Evolutionary conservation across 306 rosid species (phyloP), one percentile per base, ranked within the genome.

Genomic region (Lathyrus sativus): DNA sequence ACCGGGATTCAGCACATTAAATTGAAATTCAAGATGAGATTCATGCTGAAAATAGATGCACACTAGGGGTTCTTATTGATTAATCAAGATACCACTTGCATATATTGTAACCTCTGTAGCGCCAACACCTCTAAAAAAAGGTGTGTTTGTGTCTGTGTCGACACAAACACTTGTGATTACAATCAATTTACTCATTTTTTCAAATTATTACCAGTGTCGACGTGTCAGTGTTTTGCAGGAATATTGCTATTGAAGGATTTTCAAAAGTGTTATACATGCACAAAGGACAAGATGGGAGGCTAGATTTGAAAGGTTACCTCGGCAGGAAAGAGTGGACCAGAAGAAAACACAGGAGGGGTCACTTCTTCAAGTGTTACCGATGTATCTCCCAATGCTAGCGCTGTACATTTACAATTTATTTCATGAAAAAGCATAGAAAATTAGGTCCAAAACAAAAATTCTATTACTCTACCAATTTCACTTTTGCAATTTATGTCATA

Each of bases 381-480:
- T 61, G 96, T 83, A 82, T 90, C 99, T 33, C 99, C 96, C 71
- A 90, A 84, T 62, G 99, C 96, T 81, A 74, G 75, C 38, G 97
- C 99, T 93, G 89, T 57, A 70, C 65, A 67, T 80, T 70, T 71
- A 77, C 28, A 69, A 65, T 46, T 74, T 44, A 75, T 70, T 12
- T 43, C 81, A 68, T 37, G 17, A 33, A 35, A 7, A 9, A 35
- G 35, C 35, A 31, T 31, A 31, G 7, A 31, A 31, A 31, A 31
- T 31, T 31, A 31, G 35, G 35, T 0, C 9, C 9, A 35, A 6
- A 35, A 33, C 38, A 7, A 35, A 35, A 35, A 35, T 35, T 35
- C 39, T 6, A 35, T 35, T 35, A 7, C 39, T 35, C 39, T 35
- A 35, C 39, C 9, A 35, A 35, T 35, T 35, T 35, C 9, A 35